Percentiles rank a stretch among this genome's conserved stretches.
Evolutionary conservation across 78 protist genomes (phyloP).

Genomic region (Planoprotostelium fungivorum): DNA sequence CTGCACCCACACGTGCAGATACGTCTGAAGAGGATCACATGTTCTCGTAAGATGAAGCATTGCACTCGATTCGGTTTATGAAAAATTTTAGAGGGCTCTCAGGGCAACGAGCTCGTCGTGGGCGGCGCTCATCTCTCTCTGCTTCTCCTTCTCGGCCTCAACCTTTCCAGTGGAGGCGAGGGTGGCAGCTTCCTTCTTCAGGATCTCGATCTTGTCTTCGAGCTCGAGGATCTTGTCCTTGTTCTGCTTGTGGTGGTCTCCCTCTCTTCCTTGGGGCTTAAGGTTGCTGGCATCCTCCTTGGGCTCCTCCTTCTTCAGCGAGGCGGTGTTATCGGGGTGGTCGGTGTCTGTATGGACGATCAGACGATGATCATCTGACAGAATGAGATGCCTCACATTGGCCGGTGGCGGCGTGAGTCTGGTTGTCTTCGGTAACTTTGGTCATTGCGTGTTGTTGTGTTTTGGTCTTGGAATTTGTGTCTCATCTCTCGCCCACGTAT

Average conservation of each 20-base stretch:
- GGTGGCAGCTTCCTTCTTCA: neutral
- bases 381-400: neutral
- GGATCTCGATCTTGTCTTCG: neutral
- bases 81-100: neutral
- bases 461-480: too few relatives aligned
- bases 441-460: neutral
- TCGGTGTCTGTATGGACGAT: neutral
- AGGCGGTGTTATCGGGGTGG: neutral
- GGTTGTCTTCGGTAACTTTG: neutral
- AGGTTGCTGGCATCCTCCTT: neutral
- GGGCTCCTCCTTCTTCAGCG: neutral
- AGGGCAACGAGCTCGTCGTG: neutral
- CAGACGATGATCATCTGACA: neutral
- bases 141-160: neutral
- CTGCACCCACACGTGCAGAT: too few relatives aligned
- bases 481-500: too few relatives aligned
- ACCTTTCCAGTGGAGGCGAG: neutral
- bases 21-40: too few relatives aligned
- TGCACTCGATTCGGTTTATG: too few relatives aligned
- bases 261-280: neutral
- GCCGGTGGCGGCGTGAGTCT: neutral
- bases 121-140: neutral
- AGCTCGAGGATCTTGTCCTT: neutral
- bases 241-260: conserved; percentile 2
- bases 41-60: too few relatives aligned